Evolutionary conservation across 805 yeast genomes (phyloP).

Genomic region (Lipomyces kockii): DNA sequence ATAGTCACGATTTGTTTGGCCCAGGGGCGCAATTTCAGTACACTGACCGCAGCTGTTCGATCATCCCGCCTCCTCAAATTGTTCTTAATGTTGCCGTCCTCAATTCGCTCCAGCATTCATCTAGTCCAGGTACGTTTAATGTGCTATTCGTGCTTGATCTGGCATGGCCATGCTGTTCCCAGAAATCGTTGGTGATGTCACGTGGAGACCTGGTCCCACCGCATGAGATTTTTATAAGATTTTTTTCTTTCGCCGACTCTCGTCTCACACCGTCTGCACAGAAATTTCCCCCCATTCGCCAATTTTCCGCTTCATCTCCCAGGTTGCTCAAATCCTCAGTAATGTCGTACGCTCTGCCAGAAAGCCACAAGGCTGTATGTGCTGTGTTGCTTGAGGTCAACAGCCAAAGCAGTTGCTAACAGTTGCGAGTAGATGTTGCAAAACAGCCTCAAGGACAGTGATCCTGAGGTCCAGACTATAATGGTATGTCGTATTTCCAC

Average conservation of each 20-base stretch:
- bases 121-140: slow-evolving; percentile 4
- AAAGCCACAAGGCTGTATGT: slow-evolving; percentile 34
- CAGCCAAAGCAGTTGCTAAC: background rate
- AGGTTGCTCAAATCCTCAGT: background rate
- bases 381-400: background rate
- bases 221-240: slow-evolving; percentile 4
- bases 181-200: background rate
- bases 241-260: slow-evolving; percentile 1
- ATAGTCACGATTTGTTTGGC: no score
- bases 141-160: background rate
- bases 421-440: slow-evolving; percentile 39
- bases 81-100: slow-evolving; percentile 2
- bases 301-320: background rate
- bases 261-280: background rate
- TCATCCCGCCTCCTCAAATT: background rate
- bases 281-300: background rate
- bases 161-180: background rate
- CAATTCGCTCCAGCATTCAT: background rate
- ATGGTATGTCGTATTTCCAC: slow-evolving; percentile 34
- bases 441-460: slow-evolving; percentile 42
- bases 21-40: no score
- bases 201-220: slow-evolving; percentile 8
- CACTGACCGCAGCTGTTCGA: background rate
- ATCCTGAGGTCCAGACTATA: slow-evolving; percentile 51
- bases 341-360: slow-evolving; percentile 37